Conservation (phyloP, 306 rosid genomes). For the Cicer yamashitae region DNA sequence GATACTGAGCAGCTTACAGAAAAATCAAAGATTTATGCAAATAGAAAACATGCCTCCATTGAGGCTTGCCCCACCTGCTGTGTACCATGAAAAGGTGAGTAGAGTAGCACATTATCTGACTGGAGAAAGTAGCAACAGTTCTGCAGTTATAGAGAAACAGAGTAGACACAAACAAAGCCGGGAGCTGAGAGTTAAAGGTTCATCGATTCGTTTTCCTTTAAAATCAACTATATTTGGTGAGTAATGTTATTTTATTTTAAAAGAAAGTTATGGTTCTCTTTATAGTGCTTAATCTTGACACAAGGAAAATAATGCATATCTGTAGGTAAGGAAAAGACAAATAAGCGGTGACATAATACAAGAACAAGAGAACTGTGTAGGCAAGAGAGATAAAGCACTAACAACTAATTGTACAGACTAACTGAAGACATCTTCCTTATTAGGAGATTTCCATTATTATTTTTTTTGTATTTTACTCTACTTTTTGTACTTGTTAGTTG, state of each 20-base stretch:
- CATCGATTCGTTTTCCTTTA: constrained; percentile 75
- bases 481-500: constrained; percentile 40
- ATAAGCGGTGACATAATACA: constrained; percentile 56
- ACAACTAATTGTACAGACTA: constrained; percentile 50
- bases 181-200: constrained; percentile 81
- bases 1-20: constrained; percentile 79
- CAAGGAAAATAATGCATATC: constrained; percentile 9
- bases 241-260: constrained; percentile 38
- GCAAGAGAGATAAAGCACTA: constrained; percentile 44
- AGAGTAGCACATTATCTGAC: constrained; percentile 58
- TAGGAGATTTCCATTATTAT: constrained; percentile 34
- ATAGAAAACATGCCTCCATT: constrained; percentile 80
- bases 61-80: constrained; percentile 92
- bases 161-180: constrained; percentile 63
- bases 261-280: constrained; percentile 17
- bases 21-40: constrained; percentile 73
- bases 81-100: constrained; percentile 89
- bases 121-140: constrained; percentile 71
- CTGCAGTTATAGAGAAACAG: constrained; percentile 53
- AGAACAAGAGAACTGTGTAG: background rate
- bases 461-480: constrained; percentile 43
- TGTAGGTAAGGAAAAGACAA: constrained; percentile 76
- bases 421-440: constrained; percentile 43
- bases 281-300: constrained; percentile 44
- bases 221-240: constrained; percentile 81